Evolutionary conservation across 805 yeast species (phyloP).

Genomic region (Scheffersomyces amazonensis): DNA sequence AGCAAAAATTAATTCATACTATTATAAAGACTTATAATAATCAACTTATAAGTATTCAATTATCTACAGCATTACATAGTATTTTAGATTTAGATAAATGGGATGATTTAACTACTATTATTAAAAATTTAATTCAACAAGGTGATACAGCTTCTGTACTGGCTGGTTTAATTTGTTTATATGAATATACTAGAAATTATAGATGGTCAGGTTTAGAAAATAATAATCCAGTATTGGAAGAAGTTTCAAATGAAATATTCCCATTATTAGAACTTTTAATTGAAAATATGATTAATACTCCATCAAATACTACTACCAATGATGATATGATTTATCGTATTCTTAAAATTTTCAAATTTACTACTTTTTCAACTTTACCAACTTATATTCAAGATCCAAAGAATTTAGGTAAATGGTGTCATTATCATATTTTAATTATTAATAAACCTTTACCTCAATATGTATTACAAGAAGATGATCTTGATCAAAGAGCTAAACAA

Average conservation of each 20-base stretch:
- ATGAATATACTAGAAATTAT: constrained; percentile 39
- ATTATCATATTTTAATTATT: constrained; percentile 33
- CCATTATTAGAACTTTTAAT: constrained; percentile 35
- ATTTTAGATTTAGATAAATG: constrained; percentile 50
- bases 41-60: constrained; percentile 47
- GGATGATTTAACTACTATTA: constrained; percentile 34
- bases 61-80: constrained; percentile 54
- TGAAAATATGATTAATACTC: constrained; percentile 18
- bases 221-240: constrained; percentile 39
- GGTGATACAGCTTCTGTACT: constrained; percentile 30
- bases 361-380: constrained; percentile 37
- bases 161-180: constrained; percentile 39
- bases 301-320: constrained; percentile 11
- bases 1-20: constrained; percentile 35
- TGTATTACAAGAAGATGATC: constrained; percentile 27
- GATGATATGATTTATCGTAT: constrained; percentile 40
- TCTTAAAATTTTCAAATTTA: constrained; percentile 38
- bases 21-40: constrained; percentile 39
- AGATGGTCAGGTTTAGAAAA: constrained; percentile 47
- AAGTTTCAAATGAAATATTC: constrained; percentile 30
- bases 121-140: constrained; percentile 36
- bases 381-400: constrained; percentile 32
- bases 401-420: constrained; percentile 42
- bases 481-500: constrained; percentile 30
- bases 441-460: constrained; percentile 36